Evolutionary conservation across 768 basidiomycete genomes (phyloP), one percentile per base, ranked within the genome.

Genomic region (Hemileccinum rubropunctum): DNA sequence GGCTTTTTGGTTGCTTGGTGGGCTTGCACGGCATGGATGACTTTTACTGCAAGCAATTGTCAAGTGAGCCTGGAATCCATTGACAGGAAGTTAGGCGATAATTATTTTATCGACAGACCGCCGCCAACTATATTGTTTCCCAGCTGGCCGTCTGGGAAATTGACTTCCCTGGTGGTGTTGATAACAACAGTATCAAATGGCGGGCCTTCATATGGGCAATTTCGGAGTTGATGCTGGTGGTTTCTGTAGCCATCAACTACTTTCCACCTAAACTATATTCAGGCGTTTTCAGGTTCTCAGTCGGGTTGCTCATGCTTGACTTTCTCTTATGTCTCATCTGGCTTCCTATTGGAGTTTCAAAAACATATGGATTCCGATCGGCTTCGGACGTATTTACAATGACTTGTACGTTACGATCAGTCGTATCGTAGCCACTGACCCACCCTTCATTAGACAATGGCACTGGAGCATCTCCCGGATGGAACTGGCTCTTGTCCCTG

Each of bases 21-120:
- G 92, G 76, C 89, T 13, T 86, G 84, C 50, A 93, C 91, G 1
- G 93, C 92, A n/a, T 95, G 93, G 93, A 92, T 92, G 81, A 95
- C 93, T 0, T 95, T 94, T 58, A 77, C 83, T 35, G 93, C 93
- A 9, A 82, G 87, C 23, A 94, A 91, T 62, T 91, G 88, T 51
- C 91, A 93, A 73, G 92, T 86, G 39, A 32, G 78, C 26, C 14
- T 11, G 15, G 52, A 1, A 41, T 42, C 38, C 21, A 26, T 50
- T 33, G 14, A 30, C 11, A 4, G 14, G 6, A 26, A 10, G 14
- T 8, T 32, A 21, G n/a, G 50, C 23, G 14, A 20, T 30, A 30
- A 17, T 50, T 9, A 28, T 45, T 30, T 38, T 50, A 23, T 36
- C 20, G 36, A 23, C 62, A 94, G 88, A 86, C 87, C 3, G 85